Base-by-base conservation (phyloP, 2,329 filamentous ascomycete genomes). In the Monilinia polystroma region DNA sequence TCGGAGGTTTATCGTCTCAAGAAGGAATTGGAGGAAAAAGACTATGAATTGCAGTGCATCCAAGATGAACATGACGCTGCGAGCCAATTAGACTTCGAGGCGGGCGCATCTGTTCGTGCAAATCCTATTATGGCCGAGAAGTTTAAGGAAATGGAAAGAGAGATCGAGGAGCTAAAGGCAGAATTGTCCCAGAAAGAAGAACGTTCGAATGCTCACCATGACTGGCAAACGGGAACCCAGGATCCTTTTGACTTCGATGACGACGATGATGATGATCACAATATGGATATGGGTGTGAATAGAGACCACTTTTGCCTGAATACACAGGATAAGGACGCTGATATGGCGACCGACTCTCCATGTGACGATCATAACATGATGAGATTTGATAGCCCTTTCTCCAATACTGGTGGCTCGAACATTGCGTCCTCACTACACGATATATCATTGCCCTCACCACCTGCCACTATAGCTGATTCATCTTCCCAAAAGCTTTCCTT, bases 151-250 rank as follows among this genome's bases (percentile, higher is more conserved):
- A 64, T 75, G 20, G 74, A 76, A 62, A 68, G 69, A 63, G 69
- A 75, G 57, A 74, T 75, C 23, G 55, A 58, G 10, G 53, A 68
- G 4, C 64, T 77, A 26, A 73, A 73, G 45, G 67, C 69, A 14
- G 73, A 76, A 57, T 66, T 77, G 1, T 64, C 70, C 23, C 66
- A 68, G 43, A 72, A 70, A 32, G 72, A 75, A 54, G 58, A 63
- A 23, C 69, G 71, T 32, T 54, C 68, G 23, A 56, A 68, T 12
- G 68, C 70, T 20, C 71, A 73, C 12, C 66, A 67, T 7, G 68
- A 86, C 70, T 87, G 85, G 85, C 83, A 83, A 0, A 67, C 82
- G 65, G 80, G 82, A 0, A 81, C 82, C 0, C 73, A 79, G 0
- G 82, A 85, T 67, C 82, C 82, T 14, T 76, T 75, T 38, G 63